Evolutionary conservation across 495 filamentous ascomycete species (phyloP), one percentile per base, ranked within the genome.

Genomic region (Friedmanniomyces endolithicus): DNA sequence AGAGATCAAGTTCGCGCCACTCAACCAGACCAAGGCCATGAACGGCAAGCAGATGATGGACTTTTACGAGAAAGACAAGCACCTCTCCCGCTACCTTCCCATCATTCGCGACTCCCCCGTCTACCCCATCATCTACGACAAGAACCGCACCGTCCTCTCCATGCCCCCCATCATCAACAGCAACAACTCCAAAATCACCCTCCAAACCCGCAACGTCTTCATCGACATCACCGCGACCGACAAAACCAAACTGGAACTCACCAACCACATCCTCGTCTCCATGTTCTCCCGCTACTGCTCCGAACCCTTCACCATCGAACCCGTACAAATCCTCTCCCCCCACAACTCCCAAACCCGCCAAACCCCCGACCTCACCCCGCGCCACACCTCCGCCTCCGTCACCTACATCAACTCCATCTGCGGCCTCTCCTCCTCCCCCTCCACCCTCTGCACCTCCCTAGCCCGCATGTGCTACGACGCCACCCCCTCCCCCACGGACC

Each of bases 161-260:
- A 75, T 99, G 51, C 92, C 92, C 0, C 92, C 92, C 19, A 95
- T 97, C 65, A 99, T 99, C 76, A 99, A 99, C 71, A 81, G 88
- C 57, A 79, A 99, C 64, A 88, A 87, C 71, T 95, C 89, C 52
- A 99, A 97, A 73, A 97, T 99, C 65, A 87, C 78, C 1, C 72
- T 95, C 37, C 73, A 88, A 63, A 96, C 89, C 46, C 86, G 74
- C 61, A 96, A 97, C 68, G 77, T 97, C 65, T 88, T 97, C 73
- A 90, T 99, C 67, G 92, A 99, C 66, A 86, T 94, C 61, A 99
- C 92, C 20, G 92, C 88, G n/a, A 86, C 88, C 20, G 92, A 99
- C 71, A 82, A 84, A 68, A 99, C 92, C 8, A 99, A 99, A 73
- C 79, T 95, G 16, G 90, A 96, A 62, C 87, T 97, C 63, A 90